These are phyloP conservation scores for Solanum aculeatissimum DNA, from an alignment of 305 asterid species.

Conservation along the genomic window DNA sequence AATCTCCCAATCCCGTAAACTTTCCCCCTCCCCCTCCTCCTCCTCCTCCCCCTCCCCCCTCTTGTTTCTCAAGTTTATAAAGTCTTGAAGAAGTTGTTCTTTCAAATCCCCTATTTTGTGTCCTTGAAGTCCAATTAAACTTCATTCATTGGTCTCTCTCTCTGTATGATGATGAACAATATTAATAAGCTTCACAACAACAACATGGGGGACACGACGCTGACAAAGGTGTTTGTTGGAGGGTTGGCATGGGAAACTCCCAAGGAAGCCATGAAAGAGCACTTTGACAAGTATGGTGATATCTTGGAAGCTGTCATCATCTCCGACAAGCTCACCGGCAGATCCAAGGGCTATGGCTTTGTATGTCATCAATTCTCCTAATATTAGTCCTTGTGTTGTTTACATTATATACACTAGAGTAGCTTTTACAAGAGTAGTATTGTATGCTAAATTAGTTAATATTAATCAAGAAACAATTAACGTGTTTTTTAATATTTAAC, in stretches of 20 bases:
- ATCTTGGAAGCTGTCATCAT: constrained; percentile 92
- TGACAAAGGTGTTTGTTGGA: constrained; percentile 90
- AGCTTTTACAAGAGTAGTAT: not conserved
- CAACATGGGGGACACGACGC: constrained; percentile 23
- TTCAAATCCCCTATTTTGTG: constrained; percentile 10
- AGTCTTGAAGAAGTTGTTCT: constrained; percentile 3
- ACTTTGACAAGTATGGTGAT: constrained; percentile 70
- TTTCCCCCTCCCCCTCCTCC: not conserved
- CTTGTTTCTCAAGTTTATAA: not conserved
- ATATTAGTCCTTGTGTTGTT: not conserved
- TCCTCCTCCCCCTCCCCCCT: not conserved
- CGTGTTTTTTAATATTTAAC: not conserved
- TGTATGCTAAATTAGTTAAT: not conserved
- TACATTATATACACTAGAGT: not conserved
- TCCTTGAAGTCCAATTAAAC: not conserved
- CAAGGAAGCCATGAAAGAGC: constrained; percentile 61
- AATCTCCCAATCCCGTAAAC: not conserved
- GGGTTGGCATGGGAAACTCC: constrained; percentile 98
- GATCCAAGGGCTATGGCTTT: constrained; percentile 98
- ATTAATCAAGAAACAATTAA: not conserved
- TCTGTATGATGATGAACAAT: constrained; percentile 29
- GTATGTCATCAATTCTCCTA: constrained; percentile 26
- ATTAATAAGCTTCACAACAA: constrained; percentile 9
- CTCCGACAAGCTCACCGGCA: constrained; percentile 80
- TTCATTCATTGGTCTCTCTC: not conserved